Base-by-base conservation (phyloP, 805 yeast genomes). In the Saccharomycopsis schoenii region DNA sequence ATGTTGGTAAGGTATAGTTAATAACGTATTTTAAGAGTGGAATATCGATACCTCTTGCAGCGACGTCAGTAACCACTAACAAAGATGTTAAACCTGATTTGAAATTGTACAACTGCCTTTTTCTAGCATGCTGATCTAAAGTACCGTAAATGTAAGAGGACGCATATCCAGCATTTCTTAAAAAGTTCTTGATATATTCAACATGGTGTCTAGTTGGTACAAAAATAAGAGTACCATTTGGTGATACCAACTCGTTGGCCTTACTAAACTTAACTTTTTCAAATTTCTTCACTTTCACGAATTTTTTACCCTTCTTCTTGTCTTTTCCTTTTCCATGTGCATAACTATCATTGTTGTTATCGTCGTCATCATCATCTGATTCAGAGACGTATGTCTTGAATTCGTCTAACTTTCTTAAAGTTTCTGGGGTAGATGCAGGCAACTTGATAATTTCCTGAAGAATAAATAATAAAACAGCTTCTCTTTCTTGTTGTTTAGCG, bases 161-260 rank as follows among this genome's bases (percentile, higher is more conserved):
- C 6, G 94, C 85, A 72, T 88, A 94, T 1, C 97, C 97, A 42
- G 88, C 84, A 37, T 83, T 83, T 67, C 80, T 83, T 62, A 94
- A 76, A 62, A 94, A 71, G 2, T 77, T 77, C 3, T 93, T 78
- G 58, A 94, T 79, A 70, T 90, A 96, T 74, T 94, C 99, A 24
- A 94, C 99, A 73, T 94, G 99, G 74, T 94, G 99, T 74, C 91
- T 88, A 0, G 99, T 94, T 56, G 98, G 99, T 8, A 90, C 97
- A 68, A 94, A 94, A 1, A 94, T 81, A 66, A 94, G 91, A 1
- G 99, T 94, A 3, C 98, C 89, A 64, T 82, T 77, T 62, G 84
- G 84, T 2, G 96, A 86, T 1, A 97, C 97, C 63, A 93, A 74
- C 61, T 85, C 92, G 67, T 85, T 87, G 0, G 96, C 96, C 1